phyloP scores from a whole-genome alignment of 2,329 filamentous ascomycete genomes.

The Calonectria crousiana region DNA sequence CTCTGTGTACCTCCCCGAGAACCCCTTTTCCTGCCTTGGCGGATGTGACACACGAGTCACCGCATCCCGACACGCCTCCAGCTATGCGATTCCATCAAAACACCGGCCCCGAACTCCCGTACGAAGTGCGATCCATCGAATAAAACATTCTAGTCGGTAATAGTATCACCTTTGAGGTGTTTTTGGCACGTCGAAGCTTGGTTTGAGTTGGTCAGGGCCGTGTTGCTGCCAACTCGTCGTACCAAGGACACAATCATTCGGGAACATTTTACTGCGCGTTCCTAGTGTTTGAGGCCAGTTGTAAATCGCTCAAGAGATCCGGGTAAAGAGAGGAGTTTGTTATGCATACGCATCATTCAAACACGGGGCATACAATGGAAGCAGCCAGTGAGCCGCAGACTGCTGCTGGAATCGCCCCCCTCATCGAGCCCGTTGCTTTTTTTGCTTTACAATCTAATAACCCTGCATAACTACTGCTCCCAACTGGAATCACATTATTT shows the following conservation, averaged over 20 bases:
- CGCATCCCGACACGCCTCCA: background rate
- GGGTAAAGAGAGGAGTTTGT: background rate
- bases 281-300: too few species aligned
- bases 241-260: background rate
- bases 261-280: background rate
- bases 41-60: background rate
- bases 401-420: too few species aligned
- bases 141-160: background rate
- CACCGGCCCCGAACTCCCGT: background rate
- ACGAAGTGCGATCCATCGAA: background rate
- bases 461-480: too few species aligned
- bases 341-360: background rate
- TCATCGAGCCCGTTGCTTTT: background rate
- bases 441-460: too few species aligned
- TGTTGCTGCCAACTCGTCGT: background rate
- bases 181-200: background rate
- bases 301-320: too few species aligned
- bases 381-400: background rate
- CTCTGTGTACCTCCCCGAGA: background rate
- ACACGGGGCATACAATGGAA: background rate
- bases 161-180: background rate
- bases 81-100: background rate
- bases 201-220: too few species aligned
- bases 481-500: too few species aligned
- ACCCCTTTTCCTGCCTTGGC: background rate